Evolutionary conservation across 116 monocot genomes (phyloP).

Genomic region (Phalaenopsis hybrid): DNA sequence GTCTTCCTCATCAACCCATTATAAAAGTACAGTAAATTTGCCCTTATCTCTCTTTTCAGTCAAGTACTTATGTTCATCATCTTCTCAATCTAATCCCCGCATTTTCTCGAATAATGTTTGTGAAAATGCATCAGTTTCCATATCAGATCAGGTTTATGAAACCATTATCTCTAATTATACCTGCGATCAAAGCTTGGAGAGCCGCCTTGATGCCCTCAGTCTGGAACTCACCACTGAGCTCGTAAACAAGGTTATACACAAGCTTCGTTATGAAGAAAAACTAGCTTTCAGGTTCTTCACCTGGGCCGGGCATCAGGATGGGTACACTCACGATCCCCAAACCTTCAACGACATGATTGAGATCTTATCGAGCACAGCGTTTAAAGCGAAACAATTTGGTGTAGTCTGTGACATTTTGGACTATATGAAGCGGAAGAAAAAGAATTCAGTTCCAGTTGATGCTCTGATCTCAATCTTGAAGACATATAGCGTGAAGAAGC

Average conservation of each 20-base stretch:
- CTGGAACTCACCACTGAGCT: slow-evolving; percentile 40
- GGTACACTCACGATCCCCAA: slow-evolving; percentile 47
- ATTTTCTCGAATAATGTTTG: neutral
- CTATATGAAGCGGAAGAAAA: slow-evolving; percentile 58
- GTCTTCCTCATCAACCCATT: neutral
- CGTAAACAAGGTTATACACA: slow-evolving; percentile 44
- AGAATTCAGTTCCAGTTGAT: slow-evolving; percentile 45
- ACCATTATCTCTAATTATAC: slow-evolving; percentile 32
- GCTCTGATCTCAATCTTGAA: slow-evolving; percentile 37
- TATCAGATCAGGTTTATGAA: slow-evolving; percentile 40
- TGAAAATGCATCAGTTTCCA: slow-evolving; percentile 4
- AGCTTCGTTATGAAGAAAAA: slow-evolving; percentile 74
- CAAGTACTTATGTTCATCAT: neutral
- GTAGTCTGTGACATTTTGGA: slow-evolving; percentile 78
- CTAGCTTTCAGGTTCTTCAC: slow-evolving; percentile 88
- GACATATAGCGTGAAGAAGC: slow-evolving; percentile 57
- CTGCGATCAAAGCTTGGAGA: slow-evolving; percentile 34
- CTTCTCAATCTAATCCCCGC: neutral
- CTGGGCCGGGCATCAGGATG: slow-evolving; percentile 63
- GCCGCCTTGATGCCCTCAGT: slow-evolving; percentile 41
- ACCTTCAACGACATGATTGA: slow-evolving; percentile 81
- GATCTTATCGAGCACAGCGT: slow-evolving; percentile 68
- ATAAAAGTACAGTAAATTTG: neutral
- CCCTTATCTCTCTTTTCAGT: neutral
- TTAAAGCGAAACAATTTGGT: slow-evolving; percentile 73